Base-by-base conservation (phyloP, 176 grass and related monocot species). In the Oryza brachyantha region DNA sequence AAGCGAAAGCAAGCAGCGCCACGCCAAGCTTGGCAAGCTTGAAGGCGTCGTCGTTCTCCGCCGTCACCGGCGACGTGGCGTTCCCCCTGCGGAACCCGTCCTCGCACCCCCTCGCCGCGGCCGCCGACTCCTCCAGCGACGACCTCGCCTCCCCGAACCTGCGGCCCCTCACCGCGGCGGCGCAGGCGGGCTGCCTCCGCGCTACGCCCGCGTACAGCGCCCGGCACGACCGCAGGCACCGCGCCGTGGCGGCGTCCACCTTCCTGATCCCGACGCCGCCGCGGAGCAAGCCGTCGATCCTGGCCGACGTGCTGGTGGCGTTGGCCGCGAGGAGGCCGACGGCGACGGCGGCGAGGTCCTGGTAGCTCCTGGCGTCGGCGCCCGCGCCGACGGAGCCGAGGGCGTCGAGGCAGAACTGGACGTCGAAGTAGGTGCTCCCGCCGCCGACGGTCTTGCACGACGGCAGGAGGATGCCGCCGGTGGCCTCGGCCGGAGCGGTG, bases 401-500 rank as follows among this genome's bases (percentile, higher is more conserved):
- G 0, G 84, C 70, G 11, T 3, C 14, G 24, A 62, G 0, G 52
- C 77, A 86, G 70, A 86, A 86, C n/a, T 37, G 16, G 22, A 81
- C 8, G 70, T 38, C 31, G 22, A 86, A 68, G 84, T 48, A 74
- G 9, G 8, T 24, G 67, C 67, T 72, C 19, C 75, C 70, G 29
- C 70, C 77, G 28, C 77, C 77, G 48, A 80, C 61, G 16, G 61
- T 80, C 84, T 80, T 86, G 70, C 77, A 86, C 2, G 40, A 29
- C 2, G 62, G 61, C 1, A 75, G 38, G 17, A 70, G 38, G 1
- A 37, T 29, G 73, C 62, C 4, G 11, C 13, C 6, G 11, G 58
- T 40, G 62, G 32, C 0, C 1, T 25, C 31, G 1, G 6, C 54
- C 64, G n/a, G 64, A n/a, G 6, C 1, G 3, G 8, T 1, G 4